Evolutionary conservation across 2,329 filamentous ascomycete species (phyloP).

Genomic region (Chrysosporium keratinophilum): DNA sequence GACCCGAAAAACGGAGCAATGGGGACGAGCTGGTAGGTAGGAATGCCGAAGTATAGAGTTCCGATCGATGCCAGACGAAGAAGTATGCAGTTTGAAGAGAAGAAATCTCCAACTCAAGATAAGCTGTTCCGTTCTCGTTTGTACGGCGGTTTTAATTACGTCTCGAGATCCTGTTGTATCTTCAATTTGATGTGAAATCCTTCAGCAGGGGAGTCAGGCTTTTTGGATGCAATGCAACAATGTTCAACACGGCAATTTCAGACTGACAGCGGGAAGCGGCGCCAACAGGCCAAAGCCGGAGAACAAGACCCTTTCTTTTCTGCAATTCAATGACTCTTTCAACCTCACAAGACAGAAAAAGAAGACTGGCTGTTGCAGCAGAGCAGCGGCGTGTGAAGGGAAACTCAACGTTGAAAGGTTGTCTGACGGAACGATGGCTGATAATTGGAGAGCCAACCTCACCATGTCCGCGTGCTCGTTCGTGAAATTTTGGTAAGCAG

Average conservation of each 20-base stretch:
- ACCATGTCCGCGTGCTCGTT: conserved; percentile 10
- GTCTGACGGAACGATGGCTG: not conserved
- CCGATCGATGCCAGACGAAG: not conserved
- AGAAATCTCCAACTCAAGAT: not conserved
- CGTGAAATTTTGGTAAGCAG: conserved; percentile 8
- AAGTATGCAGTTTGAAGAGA: not conserved
- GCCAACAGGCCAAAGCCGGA: not conserved
- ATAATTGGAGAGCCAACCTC: conserved; percentile 9
- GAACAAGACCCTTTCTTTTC: not conserved
- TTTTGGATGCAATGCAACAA: not conserved
- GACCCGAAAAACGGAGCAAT: not conserved
- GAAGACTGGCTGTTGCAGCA: conserved; percentile 4
- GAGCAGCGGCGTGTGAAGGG: not conserved
- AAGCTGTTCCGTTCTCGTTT: not conserved
- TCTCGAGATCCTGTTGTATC: not conserved
- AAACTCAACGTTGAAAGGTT: conserved; percentile 1
- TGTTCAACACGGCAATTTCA: not conserved
- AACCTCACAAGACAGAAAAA: conserved; percentile 4
- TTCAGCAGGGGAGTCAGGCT: not conserved
- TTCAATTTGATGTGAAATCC: conserved; percentile 1
- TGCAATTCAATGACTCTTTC: not conserved
- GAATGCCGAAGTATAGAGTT: not conserved
- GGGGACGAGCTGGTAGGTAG: not conserved
- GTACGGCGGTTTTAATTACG: not conserved
- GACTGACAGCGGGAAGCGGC: not conserved